Conservation (phyloP, 139 green algal genomes). For the Picochlorum sp. region DNA sequence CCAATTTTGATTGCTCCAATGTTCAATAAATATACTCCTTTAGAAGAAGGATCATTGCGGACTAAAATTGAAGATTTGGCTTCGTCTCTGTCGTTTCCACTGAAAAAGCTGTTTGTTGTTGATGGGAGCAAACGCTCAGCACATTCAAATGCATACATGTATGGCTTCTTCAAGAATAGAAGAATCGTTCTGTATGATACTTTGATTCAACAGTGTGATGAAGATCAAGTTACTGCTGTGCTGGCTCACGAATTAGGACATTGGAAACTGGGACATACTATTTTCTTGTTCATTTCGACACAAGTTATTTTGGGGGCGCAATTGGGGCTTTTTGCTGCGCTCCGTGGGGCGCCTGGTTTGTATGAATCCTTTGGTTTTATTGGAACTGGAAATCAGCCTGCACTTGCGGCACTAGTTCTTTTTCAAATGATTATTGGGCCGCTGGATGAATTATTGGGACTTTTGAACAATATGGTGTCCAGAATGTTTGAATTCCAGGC, state of each 20-base stretch:
- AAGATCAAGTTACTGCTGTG: constrained; percentile 78
- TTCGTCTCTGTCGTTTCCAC: constrained; percentile 52
- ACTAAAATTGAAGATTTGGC: constrained; percentile 62
- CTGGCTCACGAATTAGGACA: constrained; percentile 74
- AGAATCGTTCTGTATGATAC: constrained; percentile 89
- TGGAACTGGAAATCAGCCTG: constrained; percentile 31
- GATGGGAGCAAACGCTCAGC: constrained; percentile 36
- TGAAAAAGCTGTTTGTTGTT: constrained; percentile 68
- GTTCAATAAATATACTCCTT: constrained; percentile 64
- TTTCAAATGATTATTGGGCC: constrained; percentile 66
- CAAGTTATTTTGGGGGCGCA: constrained; percentile 53
- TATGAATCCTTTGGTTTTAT: constrained; percentile 72
- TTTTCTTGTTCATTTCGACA: constrained; percentile 40
- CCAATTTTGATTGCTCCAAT: constrained; percentile 40
- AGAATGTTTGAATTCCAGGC: constrained; percentile 86
- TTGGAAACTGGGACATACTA: constrained; percentile 44
- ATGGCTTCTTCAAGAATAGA: constrained; percentile 88
- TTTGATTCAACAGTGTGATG: constrained; percentile 50
- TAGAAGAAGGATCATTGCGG: constrained; percentile 33
- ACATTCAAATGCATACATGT: constrained; percentile 88
- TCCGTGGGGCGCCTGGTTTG: constrained; percentile 40
- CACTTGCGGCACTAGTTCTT: constrained; percentile 68
- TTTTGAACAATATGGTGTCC: constrained; percentile 57
- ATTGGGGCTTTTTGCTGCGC: constrained; percentile 52
- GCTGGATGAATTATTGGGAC: constrained; percentile 64